Conservation (phyloP, 2,329 filamentous ascomycete species). For the Sporothrix protearum region DNA sequence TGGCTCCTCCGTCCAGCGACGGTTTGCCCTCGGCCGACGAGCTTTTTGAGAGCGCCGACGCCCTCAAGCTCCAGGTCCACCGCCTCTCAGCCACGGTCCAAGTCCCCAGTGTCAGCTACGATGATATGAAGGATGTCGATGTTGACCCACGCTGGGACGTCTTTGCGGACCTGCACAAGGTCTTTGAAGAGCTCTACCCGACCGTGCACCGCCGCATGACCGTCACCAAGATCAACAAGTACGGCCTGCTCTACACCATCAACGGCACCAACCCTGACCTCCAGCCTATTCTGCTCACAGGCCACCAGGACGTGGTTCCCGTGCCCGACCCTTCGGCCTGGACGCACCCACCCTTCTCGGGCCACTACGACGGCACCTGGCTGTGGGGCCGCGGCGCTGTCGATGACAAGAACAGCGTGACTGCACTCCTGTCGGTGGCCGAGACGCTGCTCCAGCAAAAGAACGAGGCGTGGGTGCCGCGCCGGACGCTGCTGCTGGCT, state of each 20-base stretch:
- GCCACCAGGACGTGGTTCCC: constrained; percentile 63
- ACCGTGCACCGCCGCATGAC: constrained; percentile 40
- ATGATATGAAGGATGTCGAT: constrained; percentile 50
- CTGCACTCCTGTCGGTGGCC: constrained; percentile 53
- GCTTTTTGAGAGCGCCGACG: constrained; percentile 23
- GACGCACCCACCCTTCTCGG: constrained; percentile 60
- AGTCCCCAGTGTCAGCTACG: constrained; percentile 36
- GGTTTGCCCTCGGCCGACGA: constrained; percentile 26
- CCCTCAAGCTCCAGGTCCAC: constrained; percentile 27
- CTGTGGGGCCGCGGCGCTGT: constrained; percentile 60
- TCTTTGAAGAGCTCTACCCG: constrained; percentile 51
- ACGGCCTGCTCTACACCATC: constrained; percentile 58
- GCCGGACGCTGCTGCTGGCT: constrained; percentile 54
- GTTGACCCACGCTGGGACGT: constrained; percentile 57
- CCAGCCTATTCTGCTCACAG: constrained; percentile 58
- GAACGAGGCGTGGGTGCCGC: constrained; percentile 47
- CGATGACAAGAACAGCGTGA: constrained; percentile 60
- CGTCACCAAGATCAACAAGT: constrained; percentile 55
- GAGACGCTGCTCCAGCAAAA: constrained; percentile 49
- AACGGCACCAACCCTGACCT: constrained; percentile 47
- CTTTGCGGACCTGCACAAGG: constrained; percentile 52
- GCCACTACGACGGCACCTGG: constrained; percentile 53
- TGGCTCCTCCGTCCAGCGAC: constrained; percentile 23
- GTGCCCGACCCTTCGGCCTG: constrained; percentile 53
- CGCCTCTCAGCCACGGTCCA: constrained; percentile 35